A percentile compares a stretch with the other conserved stretches of the same genome.
Evolutionary conservation across 108 stramenopile species (phyloP).

Genomic region (Bacterosira constricta): DNA sequence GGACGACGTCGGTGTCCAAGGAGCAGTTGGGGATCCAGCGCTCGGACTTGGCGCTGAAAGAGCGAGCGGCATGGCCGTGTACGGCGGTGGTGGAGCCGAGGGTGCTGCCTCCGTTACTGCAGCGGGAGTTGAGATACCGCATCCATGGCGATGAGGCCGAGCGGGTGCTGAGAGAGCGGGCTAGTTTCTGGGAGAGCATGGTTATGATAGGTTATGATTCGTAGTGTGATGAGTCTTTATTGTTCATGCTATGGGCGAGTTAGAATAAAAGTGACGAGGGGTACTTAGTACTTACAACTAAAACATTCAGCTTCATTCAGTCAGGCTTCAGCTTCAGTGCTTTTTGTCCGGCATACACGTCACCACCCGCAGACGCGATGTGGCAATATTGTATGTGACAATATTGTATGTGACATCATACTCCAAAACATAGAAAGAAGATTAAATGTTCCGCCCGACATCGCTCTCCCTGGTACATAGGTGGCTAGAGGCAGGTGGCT

Average conservation of each 20-base stretch:
- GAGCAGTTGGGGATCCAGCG: constrained; percentile 57
- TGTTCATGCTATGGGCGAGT: neutral
- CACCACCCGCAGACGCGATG: too few relatives aligned
- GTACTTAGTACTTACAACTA: too few relatives aligned
- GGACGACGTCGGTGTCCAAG: constrained; percentile 58
- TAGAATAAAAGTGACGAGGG: too few relatives aligned
- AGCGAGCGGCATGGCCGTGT: constrained; percentile 1
- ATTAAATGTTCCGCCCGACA: too few relatives aligned
- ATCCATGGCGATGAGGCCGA: constrained; percentile 42
- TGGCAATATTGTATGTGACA: too few relatives aligned
- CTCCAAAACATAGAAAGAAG: too few relatives aligned
- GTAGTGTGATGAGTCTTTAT: neutral
- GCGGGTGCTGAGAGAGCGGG: constrained; percentile 31
- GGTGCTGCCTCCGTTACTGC: constrained; percentile 35
- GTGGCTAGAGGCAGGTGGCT: too few relatives aligned
- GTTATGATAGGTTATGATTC: neutral
- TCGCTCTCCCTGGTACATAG: too few relatives aligned
- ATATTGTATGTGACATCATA: too few relatives aligned
- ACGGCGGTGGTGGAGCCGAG: neutral
- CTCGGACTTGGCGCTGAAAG: constrained; percentile 24
- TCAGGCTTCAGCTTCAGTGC: neutral
- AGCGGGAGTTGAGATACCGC: constrained; percentile 41
- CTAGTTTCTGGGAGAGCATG: constrained; percentile 34
- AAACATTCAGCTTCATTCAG: too few relatives aligned
- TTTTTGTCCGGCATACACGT: too few relatives aligned